A percentile compares a stretch with the other conserved stretches of the same genome.
Evolutionary conservation across 2,329 filamentous ascomycete species (phyloP).

Genomic region (Pseudogymnoascus sp.): DNA sequence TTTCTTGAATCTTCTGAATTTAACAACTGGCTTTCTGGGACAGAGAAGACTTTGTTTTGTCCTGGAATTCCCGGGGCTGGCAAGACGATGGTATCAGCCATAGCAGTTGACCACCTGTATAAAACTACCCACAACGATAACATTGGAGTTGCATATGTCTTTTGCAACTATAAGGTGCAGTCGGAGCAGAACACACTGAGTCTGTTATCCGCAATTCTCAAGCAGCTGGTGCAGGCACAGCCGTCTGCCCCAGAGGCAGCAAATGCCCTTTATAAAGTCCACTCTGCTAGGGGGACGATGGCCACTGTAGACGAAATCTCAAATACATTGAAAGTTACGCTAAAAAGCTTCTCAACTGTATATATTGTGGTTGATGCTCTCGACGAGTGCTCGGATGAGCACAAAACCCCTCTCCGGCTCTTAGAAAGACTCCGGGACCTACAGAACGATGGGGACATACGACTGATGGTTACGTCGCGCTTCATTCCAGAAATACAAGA

Average conservation of each 20-base stretch:
- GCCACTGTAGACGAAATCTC: constrained; percentile 16
- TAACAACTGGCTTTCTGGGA: constrained; percentile 11
- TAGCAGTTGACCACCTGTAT: not conserved
- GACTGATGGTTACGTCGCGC: not conserved
- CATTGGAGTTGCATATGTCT: constrained; percentile 32
- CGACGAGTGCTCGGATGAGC: constrained; percentile 18
- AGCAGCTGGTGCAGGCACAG: constrained; percentile 24
- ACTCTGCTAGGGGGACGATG: not conserved
- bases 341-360: constrained; percentile 17
- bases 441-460: not conserved
- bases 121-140: not conserved
- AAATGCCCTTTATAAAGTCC: not conserved
- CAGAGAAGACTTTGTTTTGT: constrained; percentile 15
- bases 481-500: constrained; percentile 51
- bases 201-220: constrained; percentile 24
- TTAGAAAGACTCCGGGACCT: not conserved
- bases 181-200: constrained; percentile 24
- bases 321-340: constrained; percentile 16
- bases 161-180: constrained; percentile 31
- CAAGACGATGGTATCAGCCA: not conserved
- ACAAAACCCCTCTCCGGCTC: not conserved
- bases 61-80: constrained; percentile 13
- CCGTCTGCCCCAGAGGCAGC: not conserved
- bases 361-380: constrained; percentile 21
- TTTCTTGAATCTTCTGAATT: constrained; percentile 16